Conservation (phyloP, 257 asterid genomes). For the Salvia hispanica region DNA sequence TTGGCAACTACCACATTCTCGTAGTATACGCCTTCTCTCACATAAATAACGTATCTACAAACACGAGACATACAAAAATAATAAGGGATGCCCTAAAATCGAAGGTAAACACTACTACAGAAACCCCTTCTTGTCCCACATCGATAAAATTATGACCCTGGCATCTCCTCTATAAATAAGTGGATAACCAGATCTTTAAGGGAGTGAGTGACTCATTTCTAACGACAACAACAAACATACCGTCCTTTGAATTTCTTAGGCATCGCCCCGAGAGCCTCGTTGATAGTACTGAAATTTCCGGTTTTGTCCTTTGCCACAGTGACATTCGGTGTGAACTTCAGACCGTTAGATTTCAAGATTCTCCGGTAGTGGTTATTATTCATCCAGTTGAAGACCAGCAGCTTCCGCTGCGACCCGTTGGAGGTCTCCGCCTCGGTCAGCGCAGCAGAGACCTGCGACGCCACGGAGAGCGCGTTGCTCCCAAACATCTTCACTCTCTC, state of each 20-base stretch:
- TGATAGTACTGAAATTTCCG: constrained; percentile 61
- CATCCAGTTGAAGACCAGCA: constrained; percentile 35
- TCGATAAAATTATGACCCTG: no score
- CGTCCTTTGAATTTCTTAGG: constrained; percentile 62
- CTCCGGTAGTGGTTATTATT: constrained; percentile 53
- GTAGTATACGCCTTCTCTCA: constrained; percentile 73
- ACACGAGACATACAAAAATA: background rate
- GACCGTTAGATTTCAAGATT: constrained; percentile 43
- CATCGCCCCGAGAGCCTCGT: constrained; percentile 65
- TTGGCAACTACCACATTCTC: constrained; percentile 67
- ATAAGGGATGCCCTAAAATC: no score
- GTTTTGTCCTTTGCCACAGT: constrained; percentile 79
- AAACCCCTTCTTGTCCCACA: no score
- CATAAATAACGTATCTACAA: constrained; percentile 73
- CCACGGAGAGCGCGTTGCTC: constrained; percentile 74
- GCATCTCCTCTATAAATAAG: no score
- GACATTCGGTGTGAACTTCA: constrained; percentile 48
- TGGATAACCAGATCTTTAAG: no score
- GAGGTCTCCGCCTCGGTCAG: background rate
- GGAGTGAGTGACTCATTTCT: no score
- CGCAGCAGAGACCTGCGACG: constrained; percentile 37
- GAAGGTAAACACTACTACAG: no score
- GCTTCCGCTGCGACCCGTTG: constrained; percentile 37
- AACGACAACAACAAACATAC: no score
- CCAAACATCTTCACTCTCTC: constrained; percentile 50